phyloP scores from a whole-genome alignment of 2,329 filamentous ascomycete genomes.

The Dissoconium aciculare region DNA sequence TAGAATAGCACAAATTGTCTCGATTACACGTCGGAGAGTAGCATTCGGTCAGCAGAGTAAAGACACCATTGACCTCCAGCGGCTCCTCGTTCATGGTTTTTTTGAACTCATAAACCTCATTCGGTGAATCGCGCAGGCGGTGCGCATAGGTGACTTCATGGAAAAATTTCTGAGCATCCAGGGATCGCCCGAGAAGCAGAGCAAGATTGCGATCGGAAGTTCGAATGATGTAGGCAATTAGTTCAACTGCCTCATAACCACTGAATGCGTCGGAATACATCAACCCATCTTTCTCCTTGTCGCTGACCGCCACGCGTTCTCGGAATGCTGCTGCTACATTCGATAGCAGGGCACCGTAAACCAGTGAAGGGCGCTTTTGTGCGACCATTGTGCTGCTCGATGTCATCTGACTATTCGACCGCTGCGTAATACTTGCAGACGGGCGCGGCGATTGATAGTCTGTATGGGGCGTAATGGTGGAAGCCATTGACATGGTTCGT shows the following conservation, averaged over 20 bases:
- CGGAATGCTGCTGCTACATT: constrained; percentile 84
- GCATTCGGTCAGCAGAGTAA: constrained; percentile 89
- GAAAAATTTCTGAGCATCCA: constrained; percentile 98
- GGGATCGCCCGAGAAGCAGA: constrained; percentile 70
- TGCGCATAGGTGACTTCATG: constrained; percentile 99
- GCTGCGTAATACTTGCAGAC: constrained; percentile 8
- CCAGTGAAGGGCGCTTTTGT: constrained; percentile 59
- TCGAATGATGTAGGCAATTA: constrained; percentile 91
- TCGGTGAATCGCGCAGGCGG: constrained; percentile 78
- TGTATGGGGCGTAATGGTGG: constrained; percentile 48
- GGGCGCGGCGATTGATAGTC: constrained; percentile 17
- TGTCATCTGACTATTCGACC: constrained; percentile 27
- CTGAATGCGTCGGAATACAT: constrained; percentile 97
- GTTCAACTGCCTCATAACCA: constrained; percentile 85
- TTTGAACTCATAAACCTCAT: constrained; percentile 92
- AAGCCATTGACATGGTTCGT: constrained; percentile 86
- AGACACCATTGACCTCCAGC: constrained; percentile 83
- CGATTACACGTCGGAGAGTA: constrained; percentile 95
- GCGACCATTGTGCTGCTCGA: constrained; percentile 36
- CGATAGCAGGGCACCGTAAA: constrained; percentile 89
- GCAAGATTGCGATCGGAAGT: constrained; percentile 93
- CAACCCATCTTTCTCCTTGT: constrained; percentile 89
- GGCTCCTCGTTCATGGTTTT: constrained; percentile 81
- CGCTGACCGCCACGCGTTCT: constrained; percentile 69
- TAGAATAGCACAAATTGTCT: constrained; percentile 93